Evolutionary conservation across 2,329 filamentous ascomycete species (phyloP).

Genomic region (Exophiala lecanii-corni): DNA sequence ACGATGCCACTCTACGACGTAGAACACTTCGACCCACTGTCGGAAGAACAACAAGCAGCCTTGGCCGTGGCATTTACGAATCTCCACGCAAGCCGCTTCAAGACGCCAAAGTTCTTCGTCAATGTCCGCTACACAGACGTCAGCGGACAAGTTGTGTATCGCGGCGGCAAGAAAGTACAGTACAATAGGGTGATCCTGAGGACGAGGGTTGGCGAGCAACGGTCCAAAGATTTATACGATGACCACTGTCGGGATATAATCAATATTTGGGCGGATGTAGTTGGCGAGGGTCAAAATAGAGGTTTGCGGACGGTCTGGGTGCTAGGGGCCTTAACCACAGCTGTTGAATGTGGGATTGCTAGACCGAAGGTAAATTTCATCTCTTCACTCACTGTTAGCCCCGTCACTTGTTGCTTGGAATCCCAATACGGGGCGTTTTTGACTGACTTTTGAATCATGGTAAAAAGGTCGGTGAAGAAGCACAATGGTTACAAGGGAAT

Average conservation of each 20-base stretch:
- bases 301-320: slow-evolving; percentile 17
- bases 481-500: slow-evolving; percentile 9
- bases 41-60: slow-evolving; percentile 7
- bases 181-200: slow-evolving; percentile 17
- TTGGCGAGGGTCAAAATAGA: slow-evolving; percentile 6
- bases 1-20: slow-evolving; percentile 19
- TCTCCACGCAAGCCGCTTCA: slow-evolving; percentile 14
- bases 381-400: slow-evolving; percentile 2
- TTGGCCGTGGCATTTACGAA: slow-evolving; percentile 12
- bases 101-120: slow-evolving; percentile 13
- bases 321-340: slow-evolving; percentile 17
- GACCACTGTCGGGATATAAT: slow-evolving; percentile 17
- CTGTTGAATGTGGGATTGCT: slow-evolving; percentile 18
- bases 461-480: slow-evolving; percentile 19
- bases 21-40: slow-evolving; percentile 13
- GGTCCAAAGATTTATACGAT: slow-evolving; percentile 16
- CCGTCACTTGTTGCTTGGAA: neutral
- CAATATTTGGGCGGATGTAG: slow-evolving; percentile 8
- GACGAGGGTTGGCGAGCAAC: slow-evolving; percentile 11
- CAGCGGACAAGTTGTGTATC: slow-evolving; percentile 12
- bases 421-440: neutral
- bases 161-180: slow-evolving; percentile 9
- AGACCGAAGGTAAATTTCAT: slow-evolving; percentile 12
- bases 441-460: neutral
- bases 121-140: slow-evolving; percentile 18